Evolutionary conservation across 805 yeast genomes (phyloP).

Genomic region (Metschnikowia dekortorum): DNA sequence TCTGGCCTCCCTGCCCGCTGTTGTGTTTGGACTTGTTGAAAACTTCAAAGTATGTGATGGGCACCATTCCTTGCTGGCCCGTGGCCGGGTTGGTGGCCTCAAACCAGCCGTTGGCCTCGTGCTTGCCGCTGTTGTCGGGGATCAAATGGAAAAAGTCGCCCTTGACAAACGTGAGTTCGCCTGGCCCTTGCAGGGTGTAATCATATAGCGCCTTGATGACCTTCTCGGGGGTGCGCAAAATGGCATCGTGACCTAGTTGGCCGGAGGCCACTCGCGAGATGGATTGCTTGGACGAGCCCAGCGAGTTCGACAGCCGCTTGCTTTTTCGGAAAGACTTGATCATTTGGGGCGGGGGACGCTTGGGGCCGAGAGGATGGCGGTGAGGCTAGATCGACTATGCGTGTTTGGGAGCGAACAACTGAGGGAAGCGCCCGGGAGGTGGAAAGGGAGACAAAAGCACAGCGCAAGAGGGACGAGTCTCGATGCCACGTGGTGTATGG

Average conservation of each 20-base stretch:
- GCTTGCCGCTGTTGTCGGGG: slow-evolving; percentile 19
- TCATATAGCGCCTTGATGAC: slow-evolving; percentile 79
- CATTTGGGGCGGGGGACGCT: slow-evolving; percentile 17
- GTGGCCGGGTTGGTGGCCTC: slow-evolving; percentile 86
- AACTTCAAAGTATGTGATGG: slow-evolving; percentile 76
- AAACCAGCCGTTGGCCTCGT: slow-evolving; percentile 59
- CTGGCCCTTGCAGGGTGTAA: slow-evolving; percentile 73
- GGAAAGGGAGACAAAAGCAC: background rate
- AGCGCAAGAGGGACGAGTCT: background rate
- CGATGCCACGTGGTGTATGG: background rate
- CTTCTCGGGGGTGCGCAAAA: slow-evolving; percentile 60
- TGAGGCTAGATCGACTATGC: background rate
- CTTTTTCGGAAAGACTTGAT: slow-evolving; percentile 40
- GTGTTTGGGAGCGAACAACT: background rate
- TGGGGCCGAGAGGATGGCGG: background rate
- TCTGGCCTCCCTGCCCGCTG: slow-evolving; percentile 19
- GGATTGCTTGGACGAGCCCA: slow-evolving; percentile 27
- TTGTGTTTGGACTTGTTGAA: slow-evolving; percentile 52
- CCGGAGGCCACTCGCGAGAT: slow-evolving; percentile 27
- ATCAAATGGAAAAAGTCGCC: slow-evolving; percentile 88
- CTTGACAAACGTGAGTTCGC: slow-evolving; percentile 69
- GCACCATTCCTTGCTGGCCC: slow-evolving; percentile 79
- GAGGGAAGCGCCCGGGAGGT: background rate
- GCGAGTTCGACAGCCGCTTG: slow-evolving; percentile 33
- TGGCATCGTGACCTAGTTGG: slow-evolving; percentile 13